Percentiles rank a stretch among this genome's conserved stretches.
Evolutionary conservation across 345 rosid species (phyloP).

Genomic region (Heritiera fomes): DNA sequence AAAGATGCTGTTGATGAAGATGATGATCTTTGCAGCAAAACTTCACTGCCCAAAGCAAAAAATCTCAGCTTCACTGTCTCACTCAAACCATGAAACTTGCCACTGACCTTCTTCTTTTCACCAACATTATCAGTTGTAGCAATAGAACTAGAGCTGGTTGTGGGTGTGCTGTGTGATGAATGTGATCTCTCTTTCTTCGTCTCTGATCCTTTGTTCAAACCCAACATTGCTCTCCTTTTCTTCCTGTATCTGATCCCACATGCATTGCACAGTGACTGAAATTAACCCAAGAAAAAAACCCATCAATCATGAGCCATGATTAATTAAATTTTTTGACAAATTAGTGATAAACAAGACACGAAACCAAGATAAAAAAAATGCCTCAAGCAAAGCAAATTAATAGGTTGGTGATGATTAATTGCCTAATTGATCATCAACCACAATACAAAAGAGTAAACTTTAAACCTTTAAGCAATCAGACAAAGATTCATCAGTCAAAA

Average conservation of each 20-base stretch:
- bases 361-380: neutral
- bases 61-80: constrained; percentile 40
- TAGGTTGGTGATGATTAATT: neutral
- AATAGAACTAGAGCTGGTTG: neutral
- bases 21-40: constrained; percentile 37
- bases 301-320: neutral
- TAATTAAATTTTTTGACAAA: neutral
- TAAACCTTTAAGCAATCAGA: neutral
- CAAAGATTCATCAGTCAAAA: neutral
- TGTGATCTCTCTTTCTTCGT: constrained; percentile 36
- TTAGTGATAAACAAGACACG: neutral
- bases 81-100: constrained; percentile 25
- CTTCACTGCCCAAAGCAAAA: constrained; percentile 35
- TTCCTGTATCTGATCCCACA: constrained; percentile 86
- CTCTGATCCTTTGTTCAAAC: constrained; percentile 26
- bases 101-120: neutral
- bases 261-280: constrained; percentile 85
- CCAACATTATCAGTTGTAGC: neutral
- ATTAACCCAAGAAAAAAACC: neutral
- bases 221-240: constrained; percentile 42
- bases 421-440: neutral
- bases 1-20: neutral
- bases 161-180: neutral
- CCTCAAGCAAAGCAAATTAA: neutral
- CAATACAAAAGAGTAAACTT: neutral